Base-by-base conservation (phyloP, 2,329 filamentous ascomycete species). In the Penicillium sp. region DNA sequence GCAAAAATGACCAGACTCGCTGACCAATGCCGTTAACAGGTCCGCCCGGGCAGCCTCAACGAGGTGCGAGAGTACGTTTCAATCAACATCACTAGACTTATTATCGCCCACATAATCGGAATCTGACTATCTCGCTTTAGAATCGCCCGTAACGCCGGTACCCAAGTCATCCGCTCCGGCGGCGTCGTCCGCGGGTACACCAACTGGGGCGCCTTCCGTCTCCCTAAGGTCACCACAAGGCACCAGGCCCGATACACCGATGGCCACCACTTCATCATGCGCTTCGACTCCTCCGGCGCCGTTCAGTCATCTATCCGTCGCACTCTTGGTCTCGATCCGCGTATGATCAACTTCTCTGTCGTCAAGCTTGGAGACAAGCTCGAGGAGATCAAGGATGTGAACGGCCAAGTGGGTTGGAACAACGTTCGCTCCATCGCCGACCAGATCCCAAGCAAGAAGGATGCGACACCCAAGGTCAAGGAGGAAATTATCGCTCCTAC, bases 191-290 rank as follows among this genome's bases (percentile, higher is more conserved):
- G 94, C 66, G 92, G 92, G 71, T 83, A 96, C 71, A 88, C 88
- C 65, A 99, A 99, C 82, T 99, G 94, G 94, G 94, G 94, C 71
- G 84, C 90, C 65, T 97, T 94, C 78, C 82, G 88, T 45, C 88
- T 99, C 16, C 93, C 94, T 45, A 89, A 87, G 64, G 86, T 91
- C 58, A 82, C 87, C 55, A 87, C 86, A 58, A 88, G 88, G 71
- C 88, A 95, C 75, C 92, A 97, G 77, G 86, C 89, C 65, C 86
- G 86, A 63, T 89, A 97, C 82, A 85, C 85, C 61, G 84, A 86
- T 64, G 94, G 94, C 52, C 92, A 97, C 80, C 96, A 99, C 83
- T 99, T 99, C 76, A 89, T 96, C 70, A 90, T 99, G 89, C 90
- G 94, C 66, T 99, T 96, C 81, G 94, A 99, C 74, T 79, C 88